These are phyloP conservation scores for Metarhizium album DNA, from an alignment of 2,329 filamentous ascomycete genomes.

Conservation along the genomic window DNA sequence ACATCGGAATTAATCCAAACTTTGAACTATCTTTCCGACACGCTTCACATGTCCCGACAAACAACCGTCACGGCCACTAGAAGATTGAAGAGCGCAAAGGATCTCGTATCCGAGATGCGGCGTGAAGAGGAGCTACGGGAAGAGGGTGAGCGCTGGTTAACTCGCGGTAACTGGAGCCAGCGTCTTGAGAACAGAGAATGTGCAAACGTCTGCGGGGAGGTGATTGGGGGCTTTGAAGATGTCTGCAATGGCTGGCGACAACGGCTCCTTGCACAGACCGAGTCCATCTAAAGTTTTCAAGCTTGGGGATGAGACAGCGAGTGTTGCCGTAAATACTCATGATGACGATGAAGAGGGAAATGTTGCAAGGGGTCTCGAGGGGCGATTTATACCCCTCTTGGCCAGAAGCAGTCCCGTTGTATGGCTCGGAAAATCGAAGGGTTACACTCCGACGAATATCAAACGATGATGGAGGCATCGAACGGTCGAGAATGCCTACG, in stretches of 20 bases:
- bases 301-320: neutral
- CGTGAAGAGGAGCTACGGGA: constrained; percentile 74
- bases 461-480: neutral
- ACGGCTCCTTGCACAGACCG: constrained; percentile 57
- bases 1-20: constrained; percentile 67
- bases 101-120: constrained; percentile 76
- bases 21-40: constrained; percentile 79
- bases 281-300: constrained; percentile 28
- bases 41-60: constrained; percentile 87
- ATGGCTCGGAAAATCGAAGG: neutral
- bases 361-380: neutral
- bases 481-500: neutral
- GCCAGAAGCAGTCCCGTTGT: neutral
- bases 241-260: constrained; percentile 78
- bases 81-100: constrained; percentile 68
- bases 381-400: neutral
- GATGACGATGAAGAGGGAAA: neutral
- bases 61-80: constrained; percentile 72
- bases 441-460: neutral
- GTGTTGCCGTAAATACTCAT: neutral
- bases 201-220: constrained; percentile 71
- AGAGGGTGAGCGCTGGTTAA: constrained; percentile 72
- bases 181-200: constrained; percentile 69
- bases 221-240: constrained; percentile 86
- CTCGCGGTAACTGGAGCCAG: constrained; percentile 72